Evolutionary conservation across 129 eudicot genomes (phyloP), one percentile per base, ranked within the genome.

Genomic region (Centaurea solstitialis): DNA sequence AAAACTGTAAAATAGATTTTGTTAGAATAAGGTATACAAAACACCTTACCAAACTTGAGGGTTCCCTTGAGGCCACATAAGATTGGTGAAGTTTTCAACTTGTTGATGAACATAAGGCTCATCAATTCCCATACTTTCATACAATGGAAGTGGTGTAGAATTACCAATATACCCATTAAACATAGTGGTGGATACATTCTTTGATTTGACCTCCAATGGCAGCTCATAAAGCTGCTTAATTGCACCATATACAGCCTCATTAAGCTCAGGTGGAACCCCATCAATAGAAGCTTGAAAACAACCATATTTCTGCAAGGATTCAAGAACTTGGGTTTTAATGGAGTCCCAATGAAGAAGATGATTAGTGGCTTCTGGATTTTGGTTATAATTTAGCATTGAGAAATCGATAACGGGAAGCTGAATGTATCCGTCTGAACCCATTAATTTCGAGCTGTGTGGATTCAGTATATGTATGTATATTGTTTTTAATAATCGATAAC

Each of bases 111-210:
- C 30, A 20, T 76, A 76, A 0, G 88, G 83, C 6, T 86, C 88
- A 3, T 82, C 86, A 12, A 91, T 84, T 0, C 95, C 95, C 90
- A 91, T 71, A 83, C 95, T 91, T 64, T 91, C 95, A 7, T 81
- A 91, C 10, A 91, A 79, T 5, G 97, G 97, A 35, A 87, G 87
- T 57, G 68, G 20, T 1, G 92, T 76, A 40, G 89, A 82, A 30
- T 89, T 90, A 33, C 94, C 94, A 3, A 89, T 84, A 43, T 89
- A 92, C 72, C 97, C 97, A 75, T 84, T 83, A 81, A 73, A 92
- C 65, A 92, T 86, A 18, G 75, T 72, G 35, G 83, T 80, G 5
- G 92, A 87, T 2, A 73, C 69, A 84, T 89, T 92, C 59, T 74
- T 85, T 8, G 84, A 9, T 71, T 92, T 92, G 53, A 82, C 88